phyloP scores from a whole-genome alignment of 1,284 basidiomycete species.

The Pulveroboletus sp. region DNA sequence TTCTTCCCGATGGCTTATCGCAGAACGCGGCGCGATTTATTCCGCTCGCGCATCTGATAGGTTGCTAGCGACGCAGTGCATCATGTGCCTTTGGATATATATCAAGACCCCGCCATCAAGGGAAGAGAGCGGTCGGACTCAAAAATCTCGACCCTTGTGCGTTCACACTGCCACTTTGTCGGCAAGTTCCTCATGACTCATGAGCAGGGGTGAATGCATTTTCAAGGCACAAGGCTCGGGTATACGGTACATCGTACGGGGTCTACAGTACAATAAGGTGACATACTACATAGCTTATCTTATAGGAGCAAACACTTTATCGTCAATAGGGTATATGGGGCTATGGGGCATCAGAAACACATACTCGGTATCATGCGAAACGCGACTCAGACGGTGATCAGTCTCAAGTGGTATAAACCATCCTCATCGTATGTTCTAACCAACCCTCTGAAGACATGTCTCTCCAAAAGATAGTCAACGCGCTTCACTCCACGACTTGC shows the following conservation, averaged over 20 bases:
- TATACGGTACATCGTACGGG: not conserved
- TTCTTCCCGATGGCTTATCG: too few species aligned
- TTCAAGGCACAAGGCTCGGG: not conserved
- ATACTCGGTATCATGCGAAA: not conserved
- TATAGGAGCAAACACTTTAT: not conserved
- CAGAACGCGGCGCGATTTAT: not conserved
- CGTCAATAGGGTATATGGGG: not conserved
- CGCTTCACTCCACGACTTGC: slow-evolving; percentile 55
- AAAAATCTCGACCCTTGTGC: not conserved
- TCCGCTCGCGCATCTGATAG: not conserved
- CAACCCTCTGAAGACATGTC: slow-evolving; percentile 56
- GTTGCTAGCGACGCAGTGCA: not conserved
- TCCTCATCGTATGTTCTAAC: slow-evolving; percentile 40
- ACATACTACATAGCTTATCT: not conserved
- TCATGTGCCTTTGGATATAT: not conserved
- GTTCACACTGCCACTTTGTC: not conserved
- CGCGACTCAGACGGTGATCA: slow-evolving; percentile 33
- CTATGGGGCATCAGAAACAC: not conserved
- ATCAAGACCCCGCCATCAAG: too few species aligned
- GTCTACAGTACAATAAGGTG: not conserved
- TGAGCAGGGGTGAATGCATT: not conserved
- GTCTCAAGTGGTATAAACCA: slow-evolving; percentile 42
- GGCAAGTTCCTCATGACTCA: not conserved
- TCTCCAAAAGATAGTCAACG: slow-evolving; percentile 58
- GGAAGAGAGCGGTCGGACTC: too few species aligned